Evolutionary conservation across 2,329 filamentous ascomycete species (phyloP), one percentile per base, ranked within the genome.

Genomic region (Aspergillus terreus): DNA sequence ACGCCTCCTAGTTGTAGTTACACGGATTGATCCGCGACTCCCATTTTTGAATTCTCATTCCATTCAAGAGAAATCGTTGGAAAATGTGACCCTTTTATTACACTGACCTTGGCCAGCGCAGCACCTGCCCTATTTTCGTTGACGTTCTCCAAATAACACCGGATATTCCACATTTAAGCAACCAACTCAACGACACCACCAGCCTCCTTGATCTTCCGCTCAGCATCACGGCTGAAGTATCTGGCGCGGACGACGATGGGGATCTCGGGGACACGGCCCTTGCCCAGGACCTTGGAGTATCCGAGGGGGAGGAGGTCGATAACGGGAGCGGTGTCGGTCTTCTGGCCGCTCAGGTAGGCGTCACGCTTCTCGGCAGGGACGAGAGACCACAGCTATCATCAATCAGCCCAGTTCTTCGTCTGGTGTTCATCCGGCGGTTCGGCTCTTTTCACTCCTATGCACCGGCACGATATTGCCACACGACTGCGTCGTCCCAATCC

Each of bases 141-240:
- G 53, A 56, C 62, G 63, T 61, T 61, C 61, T 59, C 46, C 52
- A 60, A 54, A 59, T 53, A 64, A 62, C 58, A 56, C 49, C 54
- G 48, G 15, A 23, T 52, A 58, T 38, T 60, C 54, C 62, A 60
- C 66, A 64, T 70, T 82, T 88, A 96, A 79, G 91, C 92, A 72
- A 96, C 90, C 76, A 96, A 84, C 84, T 96, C 90, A 71, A 95
- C 82, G 71, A 96, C 89, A 79, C 92, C 92, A 77, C 94, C 94
- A 71, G 92, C 92, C 78, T 94, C 90, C 76, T 89, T 95, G 80
- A 99, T 96, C 88, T 99, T 99, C 82, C 90, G 83, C 87, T 99
- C 94, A 65, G 94, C 94, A 76, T 96, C 86, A 76, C 88, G 88
- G 83, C 86, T 91, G 79, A 99, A 89, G 82, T 91, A 97, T 76